Evolutionary conservation across 139 green algal species (phyloP), one percentile per base, ranked within the genome.

Genomic region (Desmodesmus armatus): DNA sequence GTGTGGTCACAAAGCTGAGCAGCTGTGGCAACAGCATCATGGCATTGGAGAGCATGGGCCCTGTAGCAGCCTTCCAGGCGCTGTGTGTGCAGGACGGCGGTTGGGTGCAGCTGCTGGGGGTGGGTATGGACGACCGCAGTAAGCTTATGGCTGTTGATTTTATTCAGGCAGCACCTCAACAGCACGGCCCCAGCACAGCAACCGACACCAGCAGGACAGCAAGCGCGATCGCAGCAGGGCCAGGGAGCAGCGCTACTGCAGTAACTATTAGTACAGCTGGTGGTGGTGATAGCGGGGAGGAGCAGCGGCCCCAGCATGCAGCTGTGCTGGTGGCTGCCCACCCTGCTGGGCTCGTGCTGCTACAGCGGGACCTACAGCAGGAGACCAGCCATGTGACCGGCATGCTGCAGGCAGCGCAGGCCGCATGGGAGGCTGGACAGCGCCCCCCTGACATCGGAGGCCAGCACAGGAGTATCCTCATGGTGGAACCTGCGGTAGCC

Each of bases 401-500:
- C n/a, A n/a, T 43, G 53, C 35, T 33, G 39, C 21, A 33, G 6
- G 76, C 76, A 25, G 55, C 39, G 15, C 33, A 72, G 55, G 76
- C 55, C 29, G 76, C 76, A 41, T 82, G 53, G 53, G 76, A 82
- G 55, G 53, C 76, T 40, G 76, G 76, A n/a, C n/a, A n/a, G n/a
- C n/a, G n/a, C n/a, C n/a, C n/a, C n/a, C n/a, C n/a, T n/a, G n/a
- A n/a, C n/a, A n/a, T n/a, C n/a, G n/a, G n/a, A n/a, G n/a, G n/a
- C n/a, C n/a, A n/a, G n/a, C n/a, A n/a, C n/a, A n/a, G n/a, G n/a
- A n/a, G n/a, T n/a, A n/a, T n/a, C n/a, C n/a, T n/a, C n/a, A n/a
- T n/a, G n/a, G n/a, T n/a, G n/a, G n/a, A n/a, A n/a, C n/a, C n/a
- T n/a, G n/a, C n/a, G n/a, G n/a, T n/a, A n/a, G n/a, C n/a, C n/a